Conservation (phyloP, 768 basidiomycete species). For the Dictyophora rubrovolvata region DNA sequence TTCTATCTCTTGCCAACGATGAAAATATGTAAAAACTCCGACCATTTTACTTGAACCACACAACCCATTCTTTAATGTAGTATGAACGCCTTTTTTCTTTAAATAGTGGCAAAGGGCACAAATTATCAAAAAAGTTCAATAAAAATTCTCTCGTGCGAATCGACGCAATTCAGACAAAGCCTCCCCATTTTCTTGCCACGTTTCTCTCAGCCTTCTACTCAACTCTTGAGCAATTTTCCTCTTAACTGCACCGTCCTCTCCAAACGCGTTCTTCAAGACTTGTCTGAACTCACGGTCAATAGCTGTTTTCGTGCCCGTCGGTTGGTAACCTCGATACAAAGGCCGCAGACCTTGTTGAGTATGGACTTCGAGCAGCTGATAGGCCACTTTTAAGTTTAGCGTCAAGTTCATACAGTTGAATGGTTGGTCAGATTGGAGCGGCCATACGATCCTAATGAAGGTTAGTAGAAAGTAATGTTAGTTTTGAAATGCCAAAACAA, state of each 20-base stretch:
- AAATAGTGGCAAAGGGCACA: no score
- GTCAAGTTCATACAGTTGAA: slow-evolving; percentile 15
- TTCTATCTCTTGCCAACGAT: no score
- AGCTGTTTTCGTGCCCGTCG: not conserved
- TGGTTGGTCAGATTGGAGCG: slow-evolving; percentile 18
- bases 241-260: not conserved
- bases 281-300: not conserved
- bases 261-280: not conserved
- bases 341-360: not conserved
- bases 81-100: no score
- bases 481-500: no score
- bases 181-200: not conserved
- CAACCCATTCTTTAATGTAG: no score
- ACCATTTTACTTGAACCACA: no score
- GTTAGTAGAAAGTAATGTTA: not conserved
- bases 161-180: not conserved
- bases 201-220: not conserved
- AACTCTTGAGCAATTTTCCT: not conserved
- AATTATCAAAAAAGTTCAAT: no score
- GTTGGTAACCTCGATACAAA: not conserved
- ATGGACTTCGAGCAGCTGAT: slow-evolving; percentile 20
- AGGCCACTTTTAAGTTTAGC: slow-evolving; percentile 17
- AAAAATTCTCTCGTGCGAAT: not conserved
- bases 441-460: slow-evolving; percentile 19
- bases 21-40: no score